Evolutionary conservation across 2,329 filamentous ascomycete species (phyloP), one percentile per base, ranked within the genome.

Genomic region (Aureobasidium sp.): DNA sequence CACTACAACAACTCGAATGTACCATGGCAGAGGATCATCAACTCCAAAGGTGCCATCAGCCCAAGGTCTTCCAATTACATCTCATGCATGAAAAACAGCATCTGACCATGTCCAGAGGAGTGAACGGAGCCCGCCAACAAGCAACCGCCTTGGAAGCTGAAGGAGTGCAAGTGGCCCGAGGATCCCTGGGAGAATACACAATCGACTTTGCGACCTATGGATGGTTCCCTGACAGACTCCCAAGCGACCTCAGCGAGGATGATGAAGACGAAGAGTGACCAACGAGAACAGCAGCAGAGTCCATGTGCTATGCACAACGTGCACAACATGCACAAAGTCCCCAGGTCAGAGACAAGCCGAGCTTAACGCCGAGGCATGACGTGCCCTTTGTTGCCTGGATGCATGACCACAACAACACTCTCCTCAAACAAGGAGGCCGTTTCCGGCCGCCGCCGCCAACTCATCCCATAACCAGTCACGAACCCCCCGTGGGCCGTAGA

Each of bases 1-100:
- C 73, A 77, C 62, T 95, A 88, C 76, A 87, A 96, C 73, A 79
- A 82, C 63, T 79, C 78, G 27, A 97, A 88, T 66, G 93, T 97
- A 3, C 93, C 93, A 0, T 97, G 93, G 93, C 93, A 97, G 78
- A 81, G 94, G 63, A 90, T 97, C 64, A 88, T 97, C 72, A 96
- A 93, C 73, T 79, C 90, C 15, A 93, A 89, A 75, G 92, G 93
- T 25, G 79, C 85, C 63, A 95, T 97, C 67, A 96, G 91, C 48
- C 89, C 89, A 8, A 84, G 92, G 90, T 93, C 70, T 22, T 3
- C 15, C 72, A 9, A 55, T 41, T 48, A n/a, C 44, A 15, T 22
- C 42, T n/a, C 9, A 34, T 25, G 5, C 17, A 20, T 25, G 1
- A 14, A 27, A 25, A 53, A 12, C 39, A 27, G 22, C 15, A 41